These are phyloP conservation scores for Yarrowia hollandica DNA, from an alignment of 805 yeast species.

Conservation along the genomic window DNA sequence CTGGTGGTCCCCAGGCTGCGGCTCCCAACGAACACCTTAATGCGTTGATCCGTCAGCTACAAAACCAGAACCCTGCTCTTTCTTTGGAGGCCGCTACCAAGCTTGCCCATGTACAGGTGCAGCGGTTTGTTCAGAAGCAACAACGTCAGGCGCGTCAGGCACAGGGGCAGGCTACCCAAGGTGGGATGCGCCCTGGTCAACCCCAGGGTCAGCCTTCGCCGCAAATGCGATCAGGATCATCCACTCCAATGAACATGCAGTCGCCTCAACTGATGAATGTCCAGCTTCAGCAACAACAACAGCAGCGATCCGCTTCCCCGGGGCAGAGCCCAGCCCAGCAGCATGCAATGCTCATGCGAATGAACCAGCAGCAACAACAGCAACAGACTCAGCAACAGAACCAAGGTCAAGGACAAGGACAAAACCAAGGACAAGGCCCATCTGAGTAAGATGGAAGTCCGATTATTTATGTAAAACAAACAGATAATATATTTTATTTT, in stretches of 20 bases:
- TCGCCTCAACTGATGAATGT: constrained; percentile 28
- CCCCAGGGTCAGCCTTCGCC: constrained; percentile 5
- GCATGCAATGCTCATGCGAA: constrained; percentile 24
- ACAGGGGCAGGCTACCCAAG: constrained; percentile 26
- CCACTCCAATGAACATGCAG: constrained; percentile 30
- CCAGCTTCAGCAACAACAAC: constrained; percentile 24
- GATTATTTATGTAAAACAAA: constrained; percentile 21
- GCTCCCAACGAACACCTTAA: constrained; percentile 34
- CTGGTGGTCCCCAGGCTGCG: constrained; percentile 14
- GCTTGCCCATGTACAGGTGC: constrained; percentile 41
- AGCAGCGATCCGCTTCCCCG: constrained; percentile 28
- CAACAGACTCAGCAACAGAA: background rate
- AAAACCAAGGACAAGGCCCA: constrained; percentile 21
- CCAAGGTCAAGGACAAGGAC: constrained; percentile 3
- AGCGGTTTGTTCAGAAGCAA: constrained; percentile 37
- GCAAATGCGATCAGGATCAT: constrained; percentile 19
- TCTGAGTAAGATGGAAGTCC: constrained; percentile 11
- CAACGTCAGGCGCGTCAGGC: constrained; percentile 33
- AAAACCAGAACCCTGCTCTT: constrained; percentile 37
- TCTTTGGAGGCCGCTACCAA: constrained; percentile 41
- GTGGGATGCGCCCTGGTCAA: constrained; percentile 5
- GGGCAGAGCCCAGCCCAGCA: constrained; percentile 28
- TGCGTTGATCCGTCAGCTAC: constrained; percentile 35
- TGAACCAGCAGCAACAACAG: constrained; percentile 15
- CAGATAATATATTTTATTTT: constrained; percentile 2